Conservation (phyloP, 169 alveolate genomes). For the Cryptosporidium meleagridis region DNA sequence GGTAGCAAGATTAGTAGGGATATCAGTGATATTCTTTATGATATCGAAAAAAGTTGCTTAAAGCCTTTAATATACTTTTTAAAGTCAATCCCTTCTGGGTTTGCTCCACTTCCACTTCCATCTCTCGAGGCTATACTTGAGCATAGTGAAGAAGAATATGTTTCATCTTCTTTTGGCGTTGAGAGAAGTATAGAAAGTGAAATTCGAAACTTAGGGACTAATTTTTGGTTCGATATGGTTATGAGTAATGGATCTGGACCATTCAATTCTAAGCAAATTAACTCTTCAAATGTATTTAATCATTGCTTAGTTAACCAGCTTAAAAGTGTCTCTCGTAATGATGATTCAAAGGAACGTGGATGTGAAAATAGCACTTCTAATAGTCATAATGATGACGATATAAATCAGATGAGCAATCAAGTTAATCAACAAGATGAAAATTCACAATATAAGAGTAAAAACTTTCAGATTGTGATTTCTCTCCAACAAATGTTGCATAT, state of each 20-base stretch:
- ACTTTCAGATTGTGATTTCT: conserved; percentile 32
- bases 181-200: conserved; percentile 12
- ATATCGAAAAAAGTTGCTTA: conserved; percentile 28
- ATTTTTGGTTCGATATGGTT: conserved; percentile 14
- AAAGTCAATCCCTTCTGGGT: conserved; percentile 63
- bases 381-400: background rate
- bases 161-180: background rate
- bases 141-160: conserved; percentile 19
- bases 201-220: background rate
- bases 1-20: background rate
- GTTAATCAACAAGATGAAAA: background rate
- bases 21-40: background rate
- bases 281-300: background rate
- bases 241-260: background rate
- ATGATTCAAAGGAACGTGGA: background rate
- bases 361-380: background rate
- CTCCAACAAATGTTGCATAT: conserved; percentile 19
- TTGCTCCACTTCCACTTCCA: conserved; percentile 22
- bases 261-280: background rate
- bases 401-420: background rate
- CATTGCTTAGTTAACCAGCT: background rate
- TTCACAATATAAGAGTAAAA: background rate
- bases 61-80: conserved; percentile 60
- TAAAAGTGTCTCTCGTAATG: background rate
- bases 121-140: conserved; percentile 12